A percentile compares a stretch with the other conserved stretches of the same genome.
Conservation (phyloP, 768 basidiomycete genomes). For the Strobilomyces echinocephalus region DNA sequence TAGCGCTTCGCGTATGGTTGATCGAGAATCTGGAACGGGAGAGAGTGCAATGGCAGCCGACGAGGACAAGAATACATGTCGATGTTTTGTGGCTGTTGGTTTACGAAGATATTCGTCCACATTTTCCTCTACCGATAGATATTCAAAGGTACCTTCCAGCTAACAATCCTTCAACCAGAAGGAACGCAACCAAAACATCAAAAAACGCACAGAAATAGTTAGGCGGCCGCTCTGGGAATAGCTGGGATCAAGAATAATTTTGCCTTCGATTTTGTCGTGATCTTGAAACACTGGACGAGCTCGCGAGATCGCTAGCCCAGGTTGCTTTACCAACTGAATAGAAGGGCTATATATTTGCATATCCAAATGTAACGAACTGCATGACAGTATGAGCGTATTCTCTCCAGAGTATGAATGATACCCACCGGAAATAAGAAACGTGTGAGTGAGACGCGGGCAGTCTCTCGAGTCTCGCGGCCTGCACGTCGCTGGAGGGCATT, state of each 20-base stretch:
- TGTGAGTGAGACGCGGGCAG: constrained; percentile 34
- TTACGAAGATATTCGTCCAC: constrained; percentile 14
- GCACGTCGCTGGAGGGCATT: constrained; percentile 33
- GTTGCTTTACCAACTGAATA: constrained; percentile 41
- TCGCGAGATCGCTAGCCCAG: constrained; percentile 22
- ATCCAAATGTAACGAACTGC: constrained; percentile 52
- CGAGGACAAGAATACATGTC: constrained; percentile 49
- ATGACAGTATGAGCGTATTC: constrained; percentile 5
- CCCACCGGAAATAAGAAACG: constrained; percentile 49
- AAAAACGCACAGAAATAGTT: constrained; percentile 45
- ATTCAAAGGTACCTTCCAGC: constrained; percentile 62
- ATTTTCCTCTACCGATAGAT: constrained; percentile 28
- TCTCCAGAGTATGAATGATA: neutral
- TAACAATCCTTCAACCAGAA: constrained; percentile 22
- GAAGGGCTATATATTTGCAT: constrained; percentile 60
- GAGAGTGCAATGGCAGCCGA: constrained; percentile 42
- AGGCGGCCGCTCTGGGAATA: constrained; percentile 53
- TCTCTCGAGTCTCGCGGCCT: constrained; percentile 21
- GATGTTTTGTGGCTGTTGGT: constrained; percentile 24
- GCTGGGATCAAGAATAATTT: constrained; percentile 50
- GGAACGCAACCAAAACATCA: neutral
- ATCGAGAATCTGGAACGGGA: constrained; percentile 18
- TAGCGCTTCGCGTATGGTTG: constrained; percentile 30
- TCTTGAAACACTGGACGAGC: constrained; percentile 53
- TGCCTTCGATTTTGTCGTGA: constrained; percentile 56